Evolutionary conservation across 148 eudicot species (phyloP).

Genomic region (Beta vulgaris): DNA sequence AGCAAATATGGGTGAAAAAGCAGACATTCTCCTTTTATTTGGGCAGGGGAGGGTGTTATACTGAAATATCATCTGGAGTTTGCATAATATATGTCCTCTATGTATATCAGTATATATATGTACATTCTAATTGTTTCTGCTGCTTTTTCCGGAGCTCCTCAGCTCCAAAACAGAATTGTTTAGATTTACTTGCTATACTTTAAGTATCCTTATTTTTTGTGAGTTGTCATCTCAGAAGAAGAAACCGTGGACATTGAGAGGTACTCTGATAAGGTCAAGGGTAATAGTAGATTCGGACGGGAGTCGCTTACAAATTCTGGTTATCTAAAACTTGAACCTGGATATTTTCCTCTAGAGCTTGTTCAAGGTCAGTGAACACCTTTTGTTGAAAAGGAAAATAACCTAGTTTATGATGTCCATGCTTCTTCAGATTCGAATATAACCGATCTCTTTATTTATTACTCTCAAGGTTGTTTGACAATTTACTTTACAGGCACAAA

Average conservation of each 20-base stretch:
- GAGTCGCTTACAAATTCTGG: slow-evolving; percentile 30
- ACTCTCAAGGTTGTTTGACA: slow-evolving; percentile 14
- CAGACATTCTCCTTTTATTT: too few species aligned
- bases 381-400: slow-evolving; percentile 1
- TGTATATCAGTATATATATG: too few species aligned
- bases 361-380: slow-evolving; percentile 26
- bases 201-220: slow-evolving; percentile 4
- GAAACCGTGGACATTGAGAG: slow-evolving; percentile 27
- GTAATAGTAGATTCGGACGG: slow-evolving; percentile 7
- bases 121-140: not conserved
- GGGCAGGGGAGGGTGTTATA: too few species aligned
- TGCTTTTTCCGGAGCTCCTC: not conserved
- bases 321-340: slow-evolving; percentile 30
- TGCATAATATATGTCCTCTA: too few species aligned
- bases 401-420: not conserved
- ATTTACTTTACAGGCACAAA: slow-evolving; percentile 30
- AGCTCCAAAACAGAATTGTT: not conserved
- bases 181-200: not conserved
- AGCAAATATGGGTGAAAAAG: too few species aligned
- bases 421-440: not conserved
- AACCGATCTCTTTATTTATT: not conserved
- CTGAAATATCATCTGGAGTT: too few species aligned
- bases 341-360: slow-evolving; percentile 39
- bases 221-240: slow-evolving; percentile 18
- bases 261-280: slow-evolving; percentile 24